These are phyloP conservation scores for Apiospora rasikravindrae DNA, from an alignment of 2,329 filamentous ascomycete species.

Conservation along the genomic window DNA sequence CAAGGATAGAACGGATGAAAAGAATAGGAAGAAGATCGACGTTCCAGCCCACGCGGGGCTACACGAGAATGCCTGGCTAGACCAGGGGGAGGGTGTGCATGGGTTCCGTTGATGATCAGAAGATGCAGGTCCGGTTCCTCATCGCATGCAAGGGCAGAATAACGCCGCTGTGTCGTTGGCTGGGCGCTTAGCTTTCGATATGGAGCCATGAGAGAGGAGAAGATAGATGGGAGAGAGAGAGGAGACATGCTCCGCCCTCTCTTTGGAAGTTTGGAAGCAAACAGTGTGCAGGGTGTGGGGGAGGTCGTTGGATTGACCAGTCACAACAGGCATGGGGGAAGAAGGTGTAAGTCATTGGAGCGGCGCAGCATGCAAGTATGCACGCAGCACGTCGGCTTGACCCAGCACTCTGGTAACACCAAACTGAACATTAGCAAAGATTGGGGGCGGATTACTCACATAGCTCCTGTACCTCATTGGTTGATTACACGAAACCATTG, in stretches of 20 bases:
- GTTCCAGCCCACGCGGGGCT: slow-evolving; percentile 9
- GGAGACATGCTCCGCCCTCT: neutral
- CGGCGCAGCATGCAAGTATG: neutral
- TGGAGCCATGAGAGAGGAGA: neutral
- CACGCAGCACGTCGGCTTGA: neutral
- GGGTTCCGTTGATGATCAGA: slow-evolving; percentile 11
- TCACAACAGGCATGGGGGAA: neutral
- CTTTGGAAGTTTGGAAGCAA: neutral
- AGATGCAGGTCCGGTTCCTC: slow-evolving; percentile 11
- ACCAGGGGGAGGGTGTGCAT: neutral
- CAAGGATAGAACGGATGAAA: neutral
- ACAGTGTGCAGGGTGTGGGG: neutral
- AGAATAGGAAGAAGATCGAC: neutral
- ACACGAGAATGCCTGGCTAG: neutral
- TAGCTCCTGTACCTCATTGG: neutral
- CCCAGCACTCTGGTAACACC: neutral
- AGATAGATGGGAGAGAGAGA: neutral
- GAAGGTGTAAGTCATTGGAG: slow-evolving; percentile 5
- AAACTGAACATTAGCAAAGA: neutral
- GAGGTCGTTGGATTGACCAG: neutral
- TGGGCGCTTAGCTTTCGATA: neutral
- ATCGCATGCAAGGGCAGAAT: neutral
- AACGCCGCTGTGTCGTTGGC: neutral
- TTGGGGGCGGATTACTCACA: neutral
- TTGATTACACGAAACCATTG: neutral